Conservation (phyloP, 768 basidiomycete species). For the Dendrothele bispora region DNA sequence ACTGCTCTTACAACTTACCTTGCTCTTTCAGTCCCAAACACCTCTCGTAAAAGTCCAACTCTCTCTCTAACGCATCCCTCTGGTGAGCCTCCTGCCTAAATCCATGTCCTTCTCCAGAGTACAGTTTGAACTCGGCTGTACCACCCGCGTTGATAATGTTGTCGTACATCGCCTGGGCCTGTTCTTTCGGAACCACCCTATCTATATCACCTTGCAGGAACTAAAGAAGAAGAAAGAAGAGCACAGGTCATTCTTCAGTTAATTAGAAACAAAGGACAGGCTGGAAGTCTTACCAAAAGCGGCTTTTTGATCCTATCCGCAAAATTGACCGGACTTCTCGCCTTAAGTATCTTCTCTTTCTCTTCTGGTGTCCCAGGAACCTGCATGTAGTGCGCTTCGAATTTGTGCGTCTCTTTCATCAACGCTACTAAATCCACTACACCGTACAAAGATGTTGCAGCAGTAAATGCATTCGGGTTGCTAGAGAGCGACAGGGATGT, state of each 20-base stretch:
- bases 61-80: slow-evolving; percentile 37
- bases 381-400: slow-evolving; percentile 47
- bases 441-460: slow-evolving; percentile 66
- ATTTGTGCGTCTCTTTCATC: slow-evolving; percentile 58
- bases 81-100: slow-evolving; percentile 43
- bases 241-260: too few relatives aligned
- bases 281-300: slow-evolving; percentile 42
- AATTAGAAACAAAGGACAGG: slow-evolving; percentile 12
- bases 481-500: slow-evolving; percentile 40
- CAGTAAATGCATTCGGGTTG: slow-evolving; percentile 53
- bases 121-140: slow-evolving; percentile 40
- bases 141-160: slow-evolving; percentile 39
- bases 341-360: slow-evolving; percentile 49
- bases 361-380: slow-evolving; percentile 51
- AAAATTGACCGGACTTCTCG: slow-evolving; percentile 52
- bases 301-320: slow-evolving; percentile 51
- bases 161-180: slow-evolving; percentile 45
- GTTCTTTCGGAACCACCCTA: slow-evolving; percentile 52
- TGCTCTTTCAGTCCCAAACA: slow-evolving; percentile 25
- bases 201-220: slow-evolving; percentile 45
- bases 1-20: too few relatives aligned
- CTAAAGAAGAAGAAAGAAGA: slow-evolving; percentile 26
- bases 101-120: slow-evolving; percentile 54
- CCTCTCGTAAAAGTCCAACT: slow-evolving; percentile 42
- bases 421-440: slow-evolving; percentile 60